phyloP scores from a whole-genome alignment of 306 rosid species.

The Sicyos baderoa region DNA sequence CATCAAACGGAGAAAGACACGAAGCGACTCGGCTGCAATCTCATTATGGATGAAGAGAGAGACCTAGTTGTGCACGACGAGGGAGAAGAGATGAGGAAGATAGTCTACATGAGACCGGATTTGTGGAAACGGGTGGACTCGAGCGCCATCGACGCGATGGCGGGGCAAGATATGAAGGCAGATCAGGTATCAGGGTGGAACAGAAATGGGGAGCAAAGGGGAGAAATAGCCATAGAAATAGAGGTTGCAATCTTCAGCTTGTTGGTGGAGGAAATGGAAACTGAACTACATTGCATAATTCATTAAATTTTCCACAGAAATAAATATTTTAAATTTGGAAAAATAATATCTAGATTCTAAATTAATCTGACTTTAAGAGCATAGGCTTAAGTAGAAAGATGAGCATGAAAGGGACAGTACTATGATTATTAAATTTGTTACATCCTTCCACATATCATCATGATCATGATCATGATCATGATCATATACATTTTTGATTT shows the following conservation, averaged over 20 bases:
- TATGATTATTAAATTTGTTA: background rate
- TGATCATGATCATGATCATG: background rate
- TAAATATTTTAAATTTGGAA: slow-evolving; percentile 25
- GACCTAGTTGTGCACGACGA: slow-evolving; percentile 19
- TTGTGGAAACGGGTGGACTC: slow-evolving; percentile 64
- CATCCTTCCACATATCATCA: background rate
- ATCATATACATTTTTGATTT: background rate
- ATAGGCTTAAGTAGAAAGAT: slow-evolving; percentile 15
- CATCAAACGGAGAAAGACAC: slow-evolving; percentile 27
- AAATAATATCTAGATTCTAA: slow-evolving; percentile 7
- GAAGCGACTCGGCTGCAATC: slow-evolving; percentile 50
- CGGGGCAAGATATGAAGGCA: slow-evolving; percentile 67
- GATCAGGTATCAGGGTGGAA: too few relatives aligned
- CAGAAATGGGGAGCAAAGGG: slow-evolving; percentile 31
- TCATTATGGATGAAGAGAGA: slow-evolving; percentile 10
- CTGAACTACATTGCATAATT: slow-evolving; percentile 50
- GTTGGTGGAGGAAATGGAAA: slow-evolving; percentile 57
- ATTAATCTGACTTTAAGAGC: slow-evolving; percentile 8
- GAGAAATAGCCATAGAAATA: slow-evolving; percentile 44
- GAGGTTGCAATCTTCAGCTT: slow-evolving; percentile 52
- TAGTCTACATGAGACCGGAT: slow-evolving; percentile 47
- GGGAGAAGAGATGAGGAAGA: slow-evolving; percentile 30
- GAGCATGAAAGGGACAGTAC: background rate
- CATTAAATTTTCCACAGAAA: slow-evolving; percentile 17
- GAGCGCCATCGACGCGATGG: slow-evolving; percentile 77